A percentile compares a stretch with the other conserved stretches of the same genome.
These are phyloP conservation scores for Epicoccum sorghinum DNA, from an alignment of 2,329 filamentous ascomycete species.

Conservation along the genomic window DNA sequence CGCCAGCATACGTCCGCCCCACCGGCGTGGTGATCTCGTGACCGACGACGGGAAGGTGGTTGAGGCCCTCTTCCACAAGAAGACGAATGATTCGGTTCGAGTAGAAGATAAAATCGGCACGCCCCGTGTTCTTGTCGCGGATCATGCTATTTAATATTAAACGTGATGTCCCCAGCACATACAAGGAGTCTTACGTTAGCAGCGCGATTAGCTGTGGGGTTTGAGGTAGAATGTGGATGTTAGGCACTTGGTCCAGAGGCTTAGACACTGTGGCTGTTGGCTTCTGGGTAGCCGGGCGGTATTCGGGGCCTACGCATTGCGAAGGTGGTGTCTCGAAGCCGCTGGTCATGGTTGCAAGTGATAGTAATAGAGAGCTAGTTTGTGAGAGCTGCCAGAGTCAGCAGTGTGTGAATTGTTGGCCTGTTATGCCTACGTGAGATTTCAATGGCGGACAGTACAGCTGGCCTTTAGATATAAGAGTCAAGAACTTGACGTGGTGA, in stretches of 20 bases:
- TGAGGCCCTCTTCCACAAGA: slow-evolving; percentile 94
- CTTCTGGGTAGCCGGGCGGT: slow-evolving; percentile 76
- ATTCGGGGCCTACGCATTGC: slow-evolving; percentile 78
- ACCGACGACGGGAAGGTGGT: slow-evolving; percentile 90
- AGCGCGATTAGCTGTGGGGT: slow-evolving; percentile 97
- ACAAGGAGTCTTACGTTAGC: slow-evolving; percentile 76
- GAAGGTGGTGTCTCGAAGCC: slow-evolving; percentile 49
- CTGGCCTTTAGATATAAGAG: not conserved
- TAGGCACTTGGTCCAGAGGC: slow-evolving; percentile 73
- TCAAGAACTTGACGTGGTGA: slow-evolving; percentile 5
- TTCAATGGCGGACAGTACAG: not conserved
- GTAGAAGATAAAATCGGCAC: slow-evolving; percentile 99
- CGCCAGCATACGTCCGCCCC: slow-evolving; percentile 83
- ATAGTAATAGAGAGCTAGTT: not conserved
- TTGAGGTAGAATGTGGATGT: slow-evolving; percentile 88
- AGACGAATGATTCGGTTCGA: slow-evolving; percentile 97
- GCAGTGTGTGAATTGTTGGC: not conserved
- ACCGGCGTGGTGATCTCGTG: slow-evolving; percentile 91
- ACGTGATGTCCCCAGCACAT: slow-evolving; percentile 5
- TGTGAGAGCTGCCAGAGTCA: slow-evolving; percentile 1
- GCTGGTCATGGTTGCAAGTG: slow-evolving; percentile 31
- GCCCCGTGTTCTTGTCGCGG: slow-evolving; percentile 84
- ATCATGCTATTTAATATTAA: slow-evolving; percentile 73
- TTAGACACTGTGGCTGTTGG: slow-evolving; percentile 89
- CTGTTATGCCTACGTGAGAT: not conserved